phyloP scores from a whole-genome alignment of 495 filamentous ascomycete genomes.

The Penicillium paxilli region DNA sequence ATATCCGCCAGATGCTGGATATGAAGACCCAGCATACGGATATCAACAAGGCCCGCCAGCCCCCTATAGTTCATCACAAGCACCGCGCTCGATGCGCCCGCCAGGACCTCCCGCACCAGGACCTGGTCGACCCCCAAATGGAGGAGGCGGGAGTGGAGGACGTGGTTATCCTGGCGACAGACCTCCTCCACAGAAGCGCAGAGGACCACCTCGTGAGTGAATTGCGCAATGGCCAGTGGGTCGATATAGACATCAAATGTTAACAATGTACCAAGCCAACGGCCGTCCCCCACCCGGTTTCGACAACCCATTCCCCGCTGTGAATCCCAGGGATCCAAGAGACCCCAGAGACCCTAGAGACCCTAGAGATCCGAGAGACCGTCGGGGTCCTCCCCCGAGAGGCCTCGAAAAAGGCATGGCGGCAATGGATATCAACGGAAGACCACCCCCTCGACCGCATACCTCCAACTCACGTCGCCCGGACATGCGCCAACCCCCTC shows the following conservation, averaged over 20 bases:
- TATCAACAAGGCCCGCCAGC: conserved; percentile 38
- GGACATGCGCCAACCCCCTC: conserved; percentile 30
- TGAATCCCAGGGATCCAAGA: conserved; percentile 41
- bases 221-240: not conserved
- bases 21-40: conserved; percentile 47
- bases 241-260: not conserved
- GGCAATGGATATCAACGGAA: conserved; percentile 55
- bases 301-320: conserved; percentile 69
- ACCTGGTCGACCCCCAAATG: conserved; percentile 41
- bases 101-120: conserved; percentile 48
- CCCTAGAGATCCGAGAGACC: conserved; percentile 14
- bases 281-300: conserved; percentile 29
- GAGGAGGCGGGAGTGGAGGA: no score
- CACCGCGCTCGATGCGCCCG: conserved; percentile 35
- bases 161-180: conserved; percentile 27
- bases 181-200: conserved; percentile 27
- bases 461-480: conserved; percentile 37
- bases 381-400: conserved; percentile 22
- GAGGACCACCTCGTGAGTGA: conserved; percentile 37
- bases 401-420: conserved; percentile 56
- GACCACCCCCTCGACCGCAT: conserved; percentile 37
- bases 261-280: not conserved
- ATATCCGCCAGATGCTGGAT: conserved; percentile 38
- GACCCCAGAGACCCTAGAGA: conserved; percentile 23
- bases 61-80: conserved; percentile 42